phyloP scores from a whole-genome alignment of 2,329 filamentous ascomycete genomes.

The Aureobasidium musti region DNA sequence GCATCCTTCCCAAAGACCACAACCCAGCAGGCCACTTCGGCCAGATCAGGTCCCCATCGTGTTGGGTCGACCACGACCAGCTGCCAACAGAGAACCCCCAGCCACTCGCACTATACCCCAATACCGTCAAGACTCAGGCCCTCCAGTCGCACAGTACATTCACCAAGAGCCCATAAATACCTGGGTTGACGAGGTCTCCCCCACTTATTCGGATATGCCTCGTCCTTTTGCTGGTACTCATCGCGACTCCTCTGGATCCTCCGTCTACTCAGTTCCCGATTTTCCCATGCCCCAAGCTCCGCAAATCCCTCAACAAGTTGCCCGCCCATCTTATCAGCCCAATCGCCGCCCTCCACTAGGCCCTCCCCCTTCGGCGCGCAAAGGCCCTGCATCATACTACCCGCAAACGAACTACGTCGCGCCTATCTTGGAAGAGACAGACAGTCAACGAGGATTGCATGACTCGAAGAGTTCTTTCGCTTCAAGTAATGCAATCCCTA shows the following conservation, averaged over 20 bases:
- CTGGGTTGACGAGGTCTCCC: conserved; percentile 36
- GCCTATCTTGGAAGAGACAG: conserved; percentile 53
- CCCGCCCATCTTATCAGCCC: conserved; percentile 32
- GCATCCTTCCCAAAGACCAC: conserved; percentile 30
- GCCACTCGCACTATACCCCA: conserved; percentile 17
- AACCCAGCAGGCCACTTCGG: conserved; percentile 39
- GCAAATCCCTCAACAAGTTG: conserved; percentile 41
- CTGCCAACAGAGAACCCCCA: conserved; percentile 32
- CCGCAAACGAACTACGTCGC: conserved; percentile 52
- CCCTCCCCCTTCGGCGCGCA: conserved; percentile 52
- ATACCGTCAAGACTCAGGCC: conserved; percentile 21
- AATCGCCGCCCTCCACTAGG: conserved; percentile 49
- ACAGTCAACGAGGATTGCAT: conserved; percentile 36
- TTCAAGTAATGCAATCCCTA: conserved; percentile 53
- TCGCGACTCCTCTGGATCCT: conserved; percentile 43
- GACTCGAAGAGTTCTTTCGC: conserved; percentile 49
- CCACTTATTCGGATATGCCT: conserved; percentile 37
- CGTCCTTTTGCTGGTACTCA: conserved; percentile 45
- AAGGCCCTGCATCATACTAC: conserved; percentile 54
- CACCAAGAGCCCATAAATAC: conserved; percentile 27
- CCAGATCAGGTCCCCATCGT: conserved; percentile 24
- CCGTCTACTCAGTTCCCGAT: conserved; percentile 46
- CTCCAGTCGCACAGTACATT: background rate
- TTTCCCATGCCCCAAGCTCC: conserved; percentile 42
- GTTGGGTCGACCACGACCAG: conserved; percentile 21